Evolutionary conservation across 169 alveolate genomes (phyloP), one percentile per base, ranked within the genome.

Genomic region (Plasmodium blacklocki): DNA sequence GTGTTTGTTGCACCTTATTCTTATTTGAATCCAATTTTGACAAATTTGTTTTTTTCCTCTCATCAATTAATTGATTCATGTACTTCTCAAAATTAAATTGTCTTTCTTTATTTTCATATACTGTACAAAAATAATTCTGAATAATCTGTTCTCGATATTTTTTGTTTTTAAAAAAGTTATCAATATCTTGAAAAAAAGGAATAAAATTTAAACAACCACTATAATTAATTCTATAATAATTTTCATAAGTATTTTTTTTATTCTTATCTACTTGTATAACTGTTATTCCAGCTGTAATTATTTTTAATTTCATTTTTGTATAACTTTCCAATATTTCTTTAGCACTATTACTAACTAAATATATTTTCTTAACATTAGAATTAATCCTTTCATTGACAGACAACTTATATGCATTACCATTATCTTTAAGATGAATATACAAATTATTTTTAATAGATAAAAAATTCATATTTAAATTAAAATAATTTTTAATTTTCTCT

Each of bases 141-240:
- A 86, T 72, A 72, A 67, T 86, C 1, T 62, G 58, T 15, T 86
- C 45, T 66, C 92, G 56, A 43, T 63, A 86, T 12, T 15, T 60
- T 74, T 11, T 70, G 45, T 72, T 56, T 66, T 71, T 64, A 54
- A 86, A 72, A 67, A 86, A 86, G 15, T 60, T 43, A 54, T 86
- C 87, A 15, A 86, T 74, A 8, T 86, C 76, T 23, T 86, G 71
- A 86, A 86, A 86, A 52, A 59, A 86, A 12, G 86, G 74, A 63
- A 86, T 29, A 64, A 86, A 86, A 54, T 86, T 86, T 12, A 86
- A 19, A n/a, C 92, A 86, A 11, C 92, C 92, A 72, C 92, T 86
- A 54, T 86, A 86, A 64, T 86, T 86, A 49, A 86, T 86, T 62
- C 92, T 45, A 49, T 83, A 83, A 72, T 86, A 86, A 64, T 71